Evolutionary conservation across 75 land plant species (phyloP).

Genomic region (Cryptomeria japonica): DNA sequence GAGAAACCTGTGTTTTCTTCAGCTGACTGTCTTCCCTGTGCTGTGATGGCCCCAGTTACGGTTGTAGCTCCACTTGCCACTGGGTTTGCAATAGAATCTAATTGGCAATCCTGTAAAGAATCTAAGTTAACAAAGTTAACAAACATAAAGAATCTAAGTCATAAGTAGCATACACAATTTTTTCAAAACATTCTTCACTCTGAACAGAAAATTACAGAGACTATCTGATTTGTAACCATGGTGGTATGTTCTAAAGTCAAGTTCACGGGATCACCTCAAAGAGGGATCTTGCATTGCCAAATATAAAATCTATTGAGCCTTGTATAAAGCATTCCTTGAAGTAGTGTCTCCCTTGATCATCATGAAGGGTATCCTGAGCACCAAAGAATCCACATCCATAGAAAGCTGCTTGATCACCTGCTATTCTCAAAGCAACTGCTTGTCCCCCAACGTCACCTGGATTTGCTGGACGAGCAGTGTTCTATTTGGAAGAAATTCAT

Average conservation of each 20-base stretch:
- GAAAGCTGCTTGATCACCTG: slow-evolving; percentile 66
- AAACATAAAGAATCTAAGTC: too few species aligned
- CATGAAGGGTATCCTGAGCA: slow-evolving; percentile 62
- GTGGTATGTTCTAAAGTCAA: neutral
- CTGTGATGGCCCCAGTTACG: slow-evolving; percentile 76
- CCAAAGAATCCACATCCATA: slow-evolving; percentile 70
- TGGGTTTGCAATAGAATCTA: slow-evolving; percentile 71
- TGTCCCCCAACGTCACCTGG: slow-evolving; percentile 57
- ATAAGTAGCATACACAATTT: too few species aligned
- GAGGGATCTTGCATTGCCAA: slow-evolving; percentile 62
- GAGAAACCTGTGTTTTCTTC: slow-evolving; percentile 76
- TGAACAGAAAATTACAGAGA: too few species aligned
- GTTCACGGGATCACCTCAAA: slow-evolving; percentile 32
- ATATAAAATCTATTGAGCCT: slow-evolving; percentile 77
- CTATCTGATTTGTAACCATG: too few species aligned
- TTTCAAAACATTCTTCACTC: too few species aligned
- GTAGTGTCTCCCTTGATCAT: slow-evolving; percentile 65
- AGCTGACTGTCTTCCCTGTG: slow-evolving; percentile 58
- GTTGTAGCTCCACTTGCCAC: slow-evolving; percentile 31
- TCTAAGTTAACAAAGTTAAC: too few species aligned
- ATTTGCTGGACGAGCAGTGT: slow-evolving; percentile 55
- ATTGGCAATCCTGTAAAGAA: slow-evolving; percentile 48
- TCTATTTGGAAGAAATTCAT: slow-evolving; percentile 19
- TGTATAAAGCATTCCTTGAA: slow-evolving; percentile 64
- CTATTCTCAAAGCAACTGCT: slow-evolving; percentile 54